Evolutionary conservation across 1,284 basidiomycete species (phyloP).

Genomic region (Sanghuangporus weigelae): DNA sequence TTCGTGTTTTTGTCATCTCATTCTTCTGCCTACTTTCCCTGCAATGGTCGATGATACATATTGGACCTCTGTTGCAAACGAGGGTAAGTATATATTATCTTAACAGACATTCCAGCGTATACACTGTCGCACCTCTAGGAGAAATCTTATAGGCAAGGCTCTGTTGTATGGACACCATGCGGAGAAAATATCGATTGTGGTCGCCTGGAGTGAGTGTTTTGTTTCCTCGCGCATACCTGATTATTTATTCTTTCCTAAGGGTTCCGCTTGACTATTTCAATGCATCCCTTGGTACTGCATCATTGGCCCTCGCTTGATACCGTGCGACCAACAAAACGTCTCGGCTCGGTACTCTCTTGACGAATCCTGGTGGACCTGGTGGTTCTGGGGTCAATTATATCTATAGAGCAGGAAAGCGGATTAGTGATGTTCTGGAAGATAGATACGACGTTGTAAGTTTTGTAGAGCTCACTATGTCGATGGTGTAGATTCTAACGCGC

Average conservation of each 20-base stretch:
- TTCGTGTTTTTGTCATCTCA: background rate
- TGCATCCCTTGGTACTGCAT: slow-evolving; percentile 15
- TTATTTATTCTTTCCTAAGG: slow-evolving; percentile 4
- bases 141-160: slow-evolving; percentile 7
- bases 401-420: slow-evolving; percentile 22
- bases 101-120: background rate
- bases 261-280: slow-evolving; percentile 22
- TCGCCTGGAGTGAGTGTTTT: slow-evolving; percentile 11
- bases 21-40: background rate
- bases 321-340: slow-evolving; percentile 19
- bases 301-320: slow-evolving; percentile 21
- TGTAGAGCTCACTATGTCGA: background rate
- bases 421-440: slow-evolving; percentile 24
- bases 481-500: background rate
- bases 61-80: background rate
- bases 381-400: slow-evolving; percentile 24
- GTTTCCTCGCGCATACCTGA: background rate
- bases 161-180: slow-evolving; percentile 11
- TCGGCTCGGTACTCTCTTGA: slow-evolving; percentile 19
- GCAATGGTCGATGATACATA: background rate
- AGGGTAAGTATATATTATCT: background rate
- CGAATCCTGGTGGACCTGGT: slow-evolving; percentile 22
- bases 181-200: slow-evolving; percentile 19
- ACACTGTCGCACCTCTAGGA: background rate
- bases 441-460: slow-evolving; percentile 21